Evolutionary conservation across 108 stramenopile genomes (phyloP).

Genomic region (Cylindrotheca fusiformis): DNA sequence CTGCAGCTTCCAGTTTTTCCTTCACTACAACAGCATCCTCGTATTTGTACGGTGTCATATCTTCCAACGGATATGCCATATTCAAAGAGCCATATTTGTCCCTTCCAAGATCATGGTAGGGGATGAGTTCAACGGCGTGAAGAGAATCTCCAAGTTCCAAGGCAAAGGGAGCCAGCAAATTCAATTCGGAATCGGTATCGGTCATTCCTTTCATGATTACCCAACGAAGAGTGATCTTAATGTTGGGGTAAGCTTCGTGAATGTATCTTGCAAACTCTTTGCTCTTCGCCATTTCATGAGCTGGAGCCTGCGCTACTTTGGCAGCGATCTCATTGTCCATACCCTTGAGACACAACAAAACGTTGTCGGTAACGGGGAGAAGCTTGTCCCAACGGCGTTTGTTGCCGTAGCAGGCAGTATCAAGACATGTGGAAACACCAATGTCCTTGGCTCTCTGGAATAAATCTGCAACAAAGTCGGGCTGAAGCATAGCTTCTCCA

Average conservation of each 20-base stretch:
- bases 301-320: slow-evolving; percentile 35
- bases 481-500: slow-evolving; percentile 59
- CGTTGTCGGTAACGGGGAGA: slow-evolving; percentile 49
- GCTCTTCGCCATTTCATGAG: slow-evolving; percentile 27
- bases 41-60: slow-evolving; percentile 37
- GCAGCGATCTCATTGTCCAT: slow-evolving; percentile 57
- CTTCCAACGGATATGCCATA: slow-evolving; percentile 40
- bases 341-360: slow-evolving; percentile 59
- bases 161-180: slow-evolving; percentile 48
- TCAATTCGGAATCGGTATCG: slow-evolving; percentile 51
- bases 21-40: slow-evolving; percentile 45
- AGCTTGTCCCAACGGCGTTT: slow-evolving; percentile 44
- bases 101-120: slow-evolving; percentile 57
- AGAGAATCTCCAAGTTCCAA: slow-evolving; percentile 46
- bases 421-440: slow-evolving; percentile 64
- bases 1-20: slow-evolving; percentile 24
- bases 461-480: slow-evolving; percentile 48
- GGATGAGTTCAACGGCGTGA: slow-evolving; percentile 53
- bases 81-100: slow-evolving; percentile 52
- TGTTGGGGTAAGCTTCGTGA: slow-evolving; percentile 44
- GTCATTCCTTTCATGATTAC: slow-evolving; percentile 58
- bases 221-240: slow-evolving; percentile 52
- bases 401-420: slow-evolving; percentile 61
- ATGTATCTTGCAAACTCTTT: slow-evolving; percentile 56
- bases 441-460: slow-evolving; percentile 40